These are phyloP conservation scores for Cupressus sempervirens DNA, from an alignment of 75 land plant species.

Conservation along the genomic window DNA sequence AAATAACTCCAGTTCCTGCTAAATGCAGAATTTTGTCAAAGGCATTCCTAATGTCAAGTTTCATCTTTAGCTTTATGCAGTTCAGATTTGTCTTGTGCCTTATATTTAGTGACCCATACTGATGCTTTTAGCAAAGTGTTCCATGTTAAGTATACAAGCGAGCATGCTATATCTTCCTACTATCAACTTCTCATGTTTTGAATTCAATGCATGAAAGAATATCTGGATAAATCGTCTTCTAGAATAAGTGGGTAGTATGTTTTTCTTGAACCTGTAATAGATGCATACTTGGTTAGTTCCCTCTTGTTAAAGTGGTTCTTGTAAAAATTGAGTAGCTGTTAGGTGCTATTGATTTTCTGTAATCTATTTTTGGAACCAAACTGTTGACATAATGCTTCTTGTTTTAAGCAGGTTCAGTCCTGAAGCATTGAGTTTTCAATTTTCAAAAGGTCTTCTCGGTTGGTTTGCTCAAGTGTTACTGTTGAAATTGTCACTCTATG, in stretches of 20 bases:
- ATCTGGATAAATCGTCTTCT: not conserved
- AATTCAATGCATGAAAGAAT: not conserved
- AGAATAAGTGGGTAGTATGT: not conserved
- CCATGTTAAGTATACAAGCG: not conserved
- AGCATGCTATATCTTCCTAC: not conserved
- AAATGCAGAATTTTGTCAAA: too few species aligned
- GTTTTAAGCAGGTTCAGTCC: constrained; percentile 57
- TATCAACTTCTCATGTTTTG: not conserved
- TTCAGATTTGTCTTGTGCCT: not conserved
- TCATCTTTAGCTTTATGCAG: not conserved
- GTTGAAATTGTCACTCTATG: constrained; percentile 30
- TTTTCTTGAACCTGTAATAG: not conserved
- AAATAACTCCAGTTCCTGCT: not conserved
- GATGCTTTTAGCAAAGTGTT: not conserved
- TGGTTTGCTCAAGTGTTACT: constrained; percentile 55
- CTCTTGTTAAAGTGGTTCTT: not conserved
- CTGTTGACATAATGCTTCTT: not conserved
- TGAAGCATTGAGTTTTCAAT: constrained; percentile 48
- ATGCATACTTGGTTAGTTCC: not conserved
- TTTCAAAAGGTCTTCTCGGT: constrained; percentile 52
- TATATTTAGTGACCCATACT: not conserved
- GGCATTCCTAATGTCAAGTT: not conserved
- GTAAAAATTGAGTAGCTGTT: not conserved
- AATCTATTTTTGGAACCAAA: not conserved
- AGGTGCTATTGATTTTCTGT: not conserved